A percentile compares a stretch with the other conserved stretches of the same genome.
Conservation (phyloP, 331 rosid species). For the Dryas integrifolia region DNA sequence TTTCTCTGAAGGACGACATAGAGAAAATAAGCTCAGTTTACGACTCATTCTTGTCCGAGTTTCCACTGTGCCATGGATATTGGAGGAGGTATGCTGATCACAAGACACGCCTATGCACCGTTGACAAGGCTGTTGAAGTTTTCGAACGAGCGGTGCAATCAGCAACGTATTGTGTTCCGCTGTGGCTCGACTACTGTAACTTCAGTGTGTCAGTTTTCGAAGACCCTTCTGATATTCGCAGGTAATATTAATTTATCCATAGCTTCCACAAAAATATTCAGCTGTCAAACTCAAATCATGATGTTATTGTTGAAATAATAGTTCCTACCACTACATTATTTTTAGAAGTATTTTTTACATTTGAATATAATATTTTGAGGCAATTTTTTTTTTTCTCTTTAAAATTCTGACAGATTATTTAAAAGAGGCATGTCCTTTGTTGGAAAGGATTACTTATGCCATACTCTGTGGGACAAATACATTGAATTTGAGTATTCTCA, state of each 20-base stretch:
- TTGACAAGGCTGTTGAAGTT: constrained; percentile 69
- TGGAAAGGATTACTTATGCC: constrained; percentile 78
- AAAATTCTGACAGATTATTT: constrained; percentile 52
- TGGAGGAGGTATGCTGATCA: constrained; percentile 79
- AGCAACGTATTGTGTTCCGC: constrained; percentile 59
- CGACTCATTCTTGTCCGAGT: constrained; percentile 66
- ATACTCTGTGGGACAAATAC: constrained; percentile 82
- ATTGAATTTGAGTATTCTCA: constrained; percentile 80
- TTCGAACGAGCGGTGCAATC: constrained; percentile 72
- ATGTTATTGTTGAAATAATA: background rate
- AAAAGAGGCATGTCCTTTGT: constrained; percentile 74
- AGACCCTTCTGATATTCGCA: constrained; percentile 72
- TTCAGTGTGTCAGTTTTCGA: constrained; percentile 70
- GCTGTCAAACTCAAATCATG: background rate
- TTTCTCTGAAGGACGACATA: constrained; percentile 55
- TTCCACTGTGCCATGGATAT: constrained; percentile 85
- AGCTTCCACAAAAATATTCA: background rate
- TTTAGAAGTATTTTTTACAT: too few species aligned
- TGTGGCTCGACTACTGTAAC: constrained; percentile 80
- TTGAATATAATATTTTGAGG: constrained; percentile 10
- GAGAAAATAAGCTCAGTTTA: constrained; percentile 58
- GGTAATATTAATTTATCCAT: constrained; percentile 39
- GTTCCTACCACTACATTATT: background rate
- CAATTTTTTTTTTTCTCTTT: constrained; percentile 23
- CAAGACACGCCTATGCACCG: constrained; percentile 47